Base-by-base conservation (phyloP, 2,329 filamentous ascomycete genomes). In the Whalleya microplaca region DNA sequence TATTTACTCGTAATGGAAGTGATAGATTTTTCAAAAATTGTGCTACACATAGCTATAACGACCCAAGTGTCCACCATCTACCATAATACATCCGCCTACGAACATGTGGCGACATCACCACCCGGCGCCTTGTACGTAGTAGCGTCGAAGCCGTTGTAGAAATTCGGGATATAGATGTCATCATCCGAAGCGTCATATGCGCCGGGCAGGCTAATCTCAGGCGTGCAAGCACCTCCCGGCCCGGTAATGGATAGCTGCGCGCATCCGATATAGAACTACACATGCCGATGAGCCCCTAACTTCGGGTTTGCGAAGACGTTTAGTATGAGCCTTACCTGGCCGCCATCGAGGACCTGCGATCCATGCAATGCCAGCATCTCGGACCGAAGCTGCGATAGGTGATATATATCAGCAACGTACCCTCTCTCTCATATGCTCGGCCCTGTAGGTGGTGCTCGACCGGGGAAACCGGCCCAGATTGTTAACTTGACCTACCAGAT, bases 251-350 rank as follows among this genome's bases (percentile, higher is more conserved):
- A 67, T 40, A 73, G 62, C 27, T 72, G 69, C 9, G 61, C 63
- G 48, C 70, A 73, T n/a, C 71, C 70, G 23, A 72, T 73, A 37
- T 72, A 72, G 46, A 72, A 72, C n/a, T n/a, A n/a, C n/a, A n/a
- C n/a, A n/a, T n/a, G n/a, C n/a, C n/a, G n/a, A n/a, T n/a, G n/a
- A n/a, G n/a, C n/a, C n/a, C n/a, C n/a, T n/a, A n/a, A n/a, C n/a
- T n/a, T n/a, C n/a, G n/a, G n/a, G n/a, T n/a, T n/a, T n/a, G n/a
- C n/a, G n/a, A n/a, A n/a, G n/a, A n/a, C n/a, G n/a, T n/a, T n/a
- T n/a, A n/a, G n/a, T n/a, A n/a, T n/a, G n/a, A n/a, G n/a, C n/a
- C 23, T 27, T 9, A 27, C 4, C 57, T 72, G 71, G 8, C 69
- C 69, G 12, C 68, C 69, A 1, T 62, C 69, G 29, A 68, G 40